Evolutionary conservation across 495 filamentous ascomycete species (phyloP), one percentile per base, ranked within the genome.

Genomic region (Ascodesmis nigricans): DNA sequence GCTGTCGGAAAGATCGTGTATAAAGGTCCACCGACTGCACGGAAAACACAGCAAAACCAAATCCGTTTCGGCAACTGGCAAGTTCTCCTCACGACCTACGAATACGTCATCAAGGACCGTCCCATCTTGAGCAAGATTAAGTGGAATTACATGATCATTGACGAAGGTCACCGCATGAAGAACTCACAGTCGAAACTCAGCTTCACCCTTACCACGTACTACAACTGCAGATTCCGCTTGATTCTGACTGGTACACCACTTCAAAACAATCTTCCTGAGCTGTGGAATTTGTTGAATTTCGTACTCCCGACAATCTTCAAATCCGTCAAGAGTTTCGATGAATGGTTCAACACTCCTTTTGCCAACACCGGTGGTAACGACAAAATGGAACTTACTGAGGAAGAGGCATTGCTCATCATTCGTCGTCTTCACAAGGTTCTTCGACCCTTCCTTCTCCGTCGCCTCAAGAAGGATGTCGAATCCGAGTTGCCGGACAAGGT

Each of bases 141-240:
- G 55, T 97, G 87, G 87, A 75, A 87, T 33, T 90, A 97, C 58
- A 95, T 97, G 87, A 92, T 97, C 43, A 91, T 97, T 35, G 87
- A 97, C 45, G 87, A 97, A 62, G 87, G 87, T 55, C 87, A 97
- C 57, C 82, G 87, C 49, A 97, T 97, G 87, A 97, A 97, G 67
- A 97, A 97, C 55, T 62, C 78, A n/a, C 73, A 81, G 41, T 97
- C 87, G 10, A 97, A 97, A 58, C 65, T 97, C 45, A 92, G 79
- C 57, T 79, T 73, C 47, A 93, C 84, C 1, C 70, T 97, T 39
- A 84, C 84, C 28, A 71, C 79, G 28, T 95, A 93, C 59, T 97
- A 97, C 60, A 73, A 58, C 53, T 91, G 82, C 17, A 72, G 87
- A 11, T 97, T 84, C 58, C 80, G 87, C 45, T 68, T 97, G 35